Base-by-base conservation (phyloP, 2,329 filamentous ascomycete species). In the Penicillium palitans region DNA sequence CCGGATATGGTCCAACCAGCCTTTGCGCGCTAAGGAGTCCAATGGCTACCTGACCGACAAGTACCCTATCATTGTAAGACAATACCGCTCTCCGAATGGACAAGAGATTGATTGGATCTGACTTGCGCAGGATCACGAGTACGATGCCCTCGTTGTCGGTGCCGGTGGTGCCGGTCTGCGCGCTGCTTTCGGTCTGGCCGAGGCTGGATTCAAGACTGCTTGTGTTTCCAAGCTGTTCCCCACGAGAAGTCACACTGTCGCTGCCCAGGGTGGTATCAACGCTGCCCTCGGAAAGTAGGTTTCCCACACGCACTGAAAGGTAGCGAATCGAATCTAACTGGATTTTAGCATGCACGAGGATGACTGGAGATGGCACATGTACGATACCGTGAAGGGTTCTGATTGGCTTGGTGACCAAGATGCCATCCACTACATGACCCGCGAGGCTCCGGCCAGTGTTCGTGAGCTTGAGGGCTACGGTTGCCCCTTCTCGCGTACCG, bases 301-400 rank as follows among this genome's bases (percentile, higher is more conserved):
- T 56, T 25, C 35, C 24, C 24, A 8, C 21, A 29, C 31, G 12
- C 31, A 25, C 45, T 24, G 24, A 21, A 21, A 39, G 27, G 52
- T 40, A 31, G 47, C 53, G 57, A 59, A 49, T 58, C n/a, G 44
- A 47, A 59, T 61, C 66, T 70, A 67, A 69, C 54, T 58, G 24
- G 33, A 42, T 27, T 57, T 65, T 58, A 96, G 96, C 82, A 97
- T 97, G 93, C 92, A 96, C 84, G 87, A 93, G 82, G 93, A 97
- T 73, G 92, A 97, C 81, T 97, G 93, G 93, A 88, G 92, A 83
- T 97, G 93, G 93, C 93, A 97, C 81, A 97, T 97, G 93, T 97
- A 97, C 83, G 93, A 97, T 78, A 97, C 93, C 44, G 93, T 97
- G 75, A 97, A 97, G 84, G 93, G 93, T 66, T 96, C 91, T 66